Percentiles rank a stretch among this genome's conserved stretches.
Evolutionary conservation across 164 flowering plant species (phyloP).

Genomic region (Liriodendron chinense): DNA sequence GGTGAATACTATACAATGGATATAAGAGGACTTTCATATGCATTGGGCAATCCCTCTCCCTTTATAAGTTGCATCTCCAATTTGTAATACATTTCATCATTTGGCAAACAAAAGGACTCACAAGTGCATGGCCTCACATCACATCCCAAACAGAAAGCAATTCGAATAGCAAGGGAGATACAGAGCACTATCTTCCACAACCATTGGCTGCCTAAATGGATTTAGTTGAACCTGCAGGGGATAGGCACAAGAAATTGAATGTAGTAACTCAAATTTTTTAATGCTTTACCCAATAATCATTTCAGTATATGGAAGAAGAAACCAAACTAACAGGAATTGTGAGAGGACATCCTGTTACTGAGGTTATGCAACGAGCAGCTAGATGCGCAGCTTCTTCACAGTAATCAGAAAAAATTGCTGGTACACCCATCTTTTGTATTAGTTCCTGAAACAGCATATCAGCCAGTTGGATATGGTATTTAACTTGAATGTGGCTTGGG

Average conservation of each 20-base stretch:
- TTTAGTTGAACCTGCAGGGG: constrained; percentile 73
- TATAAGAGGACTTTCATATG: neutral
- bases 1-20: too few relatives aligned
- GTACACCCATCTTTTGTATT: constrained; percentile 55
- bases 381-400: constrained; percentile 94
- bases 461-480: neutral
- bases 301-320: neutral
- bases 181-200: constrained; percentile 64
- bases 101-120: neutral
- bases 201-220: constrained; percentile 93
- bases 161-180: constrained; percentile 85
- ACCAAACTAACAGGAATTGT: constrained; percentile 46
- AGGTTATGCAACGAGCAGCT: constrained; percentile 62
- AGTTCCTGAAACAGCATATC: constrained; percentile 48
- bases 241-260: neutral
- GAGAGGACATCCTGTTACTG: constrained; percentile 40
- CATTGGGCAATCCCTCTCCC: neutral
- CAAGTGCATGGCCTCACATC: constrained; percentile 2
- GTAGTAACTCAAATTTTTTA: neutral
- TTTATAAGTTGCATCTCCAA: neutral
- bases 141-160: constrained; percentile 82
- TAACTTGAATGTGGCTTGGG: neutral
- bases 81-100: neutral
- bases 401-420: constrained; percentile 83
- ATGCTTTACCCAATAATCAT: neutral